Percentiles rank a stretch among this genome's conserved stretches.
Evolutionary conservation across 352 stramenopile species (phyloP).

Genomic region (Phytophthora podocarpi): DNA sequence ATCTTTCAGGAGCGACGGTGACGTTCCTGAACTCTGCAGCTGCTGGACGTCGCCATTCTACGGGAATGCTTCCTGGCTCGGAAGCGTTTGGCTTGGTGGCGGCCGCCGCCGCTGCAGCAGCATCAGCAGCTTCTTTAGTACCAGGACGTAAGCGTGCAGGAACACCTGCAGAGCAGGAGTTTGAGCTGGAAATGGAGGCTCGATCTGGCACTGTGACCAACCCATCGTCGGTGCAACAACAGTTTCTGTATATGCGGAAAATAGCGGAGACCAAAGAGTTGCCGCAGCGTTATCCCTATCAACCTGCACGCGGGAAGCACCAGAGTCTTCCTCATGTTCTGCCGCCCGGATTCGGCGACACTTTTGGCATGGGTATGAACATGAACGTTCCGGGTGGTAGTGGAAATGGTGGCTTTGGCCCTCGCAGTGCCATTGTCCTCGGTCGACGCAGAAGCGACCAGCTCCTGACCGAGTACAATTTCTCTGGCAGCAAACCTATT

Average conservation of each 20-base stretch:
- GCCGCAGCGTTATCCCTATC: slow-evolving; percentile 24
- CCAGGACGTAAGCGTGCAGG: slow-evolving; percentile 21
- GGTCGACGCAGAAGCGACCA: slow-evolving; percentile 43
- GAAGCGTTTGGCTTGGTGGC: slow-evolving; percentile 37
- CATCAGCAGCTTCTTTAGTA: not conserved
- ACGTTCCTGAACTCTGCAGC: slow-evolving; percentile 40
- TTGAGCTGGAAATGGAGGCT: slow-evolving; percentile 42
- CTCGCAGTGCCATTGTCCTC: slow-evolving; percentile 12
- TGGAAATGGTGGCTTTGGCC: slow-evolving; percentile 12
- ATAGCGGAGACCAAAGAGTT: slow-evolving; percentile 34
- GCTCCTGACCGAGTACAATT: slow-evolving; percentile 23
- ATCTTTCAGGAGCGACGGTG: slow-evolving; percentile 23
- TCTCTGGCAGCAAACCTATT: slow-evolving; percentile 6
- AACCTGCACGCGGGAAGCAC: slow-evolving; percentile 35
- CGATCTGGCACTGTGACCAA: slow-evolving; percentile 15
- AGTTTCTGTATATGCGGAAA: slow-evolving; percentile 33
- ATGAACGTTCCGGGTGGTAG: slow-evolving; percentile 9
- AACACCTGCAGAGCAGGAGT: slow-evolving; percentile 39
- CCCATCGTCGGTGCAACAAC: slow-evolving; percentile 17
- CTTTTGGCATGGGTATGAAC: slow-evolving; percentile 11
- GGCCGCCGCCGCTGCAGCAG: slow-evolving; percentile 20
- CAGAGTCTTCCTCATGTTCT: slow-evolving; percentile 53
- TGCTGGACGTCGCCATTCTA: slow-evolving; percentile 50
- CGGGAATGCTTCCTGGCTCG: slow-evolving; percentile 46
- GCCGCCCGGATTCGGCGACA: slow-evolving; percentile 25